Conservation (phyloP, 495 filamentous ascomycete species). For the Aspergillus wentii region DNA sequence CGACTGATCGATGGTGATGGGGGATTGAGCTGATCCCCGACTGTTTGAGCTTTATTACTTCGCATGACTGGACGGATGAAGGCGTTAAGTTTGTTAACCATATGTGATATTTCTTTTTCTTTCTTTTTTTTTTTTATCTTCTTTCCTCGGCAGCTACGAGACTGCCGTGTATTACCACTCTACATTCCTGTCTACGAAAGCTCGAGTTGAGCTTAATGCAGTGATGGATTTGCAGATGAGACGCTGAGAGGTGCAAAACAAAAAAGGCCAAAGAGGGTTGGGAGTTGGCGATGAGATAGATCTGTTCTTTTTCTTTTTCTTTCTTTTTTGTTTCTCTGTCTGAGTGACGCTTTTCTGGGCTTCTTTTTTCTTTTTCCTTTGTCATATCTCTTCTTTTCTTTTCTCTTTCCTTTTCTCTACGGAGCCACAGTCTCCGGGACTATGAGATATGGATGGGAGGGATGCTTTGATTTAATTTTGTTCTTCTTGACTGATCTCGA, state of each 20-base stretch:
- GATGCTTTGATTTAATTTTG: no score
- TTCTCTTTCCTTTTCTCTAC: no score
- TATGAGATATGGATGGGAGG: no score
- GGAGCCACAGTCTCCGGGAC: no score
- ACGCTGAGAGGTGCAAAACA: no score
- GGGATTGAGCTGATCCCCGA: constrained; percentile 28
- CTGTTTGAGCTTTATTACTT: constrained; percentile 15
- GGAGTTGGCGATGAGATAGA: no score
- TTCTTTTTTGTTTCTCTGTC: constrained; percentile 5
- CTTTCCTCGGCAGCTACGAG: background rate
- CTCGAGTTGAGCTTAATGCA: no score
- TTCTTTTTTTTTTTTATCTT: constrained; percentile 5
- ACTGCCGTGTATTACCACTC: background rate
- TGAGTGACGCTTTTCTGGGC: constrained; percentile 11
- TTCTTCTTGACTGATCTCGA: no score
- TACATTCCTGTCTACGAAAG: no score
- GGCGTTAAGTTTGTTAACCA: no score
- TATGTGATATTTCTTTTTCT: constrained; percentile 7
- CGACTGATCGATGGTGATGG: constrained; percentile 79
- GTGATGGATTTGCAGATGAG: no score
- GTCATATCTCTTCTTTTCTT: constrained; percentile 6
- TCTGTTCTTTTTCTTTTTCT: constrained; percentile 1
- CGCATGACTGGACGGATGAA: constrained; percentile 15
- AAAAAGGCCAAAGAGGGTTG: no score
- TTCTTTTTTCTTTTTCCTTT: constrained; percentile 2